phyloP scores from a whole-genome alignment of 2,329 filamentous ascomycete genomes.

The Clarireedia sp. region DNA sequence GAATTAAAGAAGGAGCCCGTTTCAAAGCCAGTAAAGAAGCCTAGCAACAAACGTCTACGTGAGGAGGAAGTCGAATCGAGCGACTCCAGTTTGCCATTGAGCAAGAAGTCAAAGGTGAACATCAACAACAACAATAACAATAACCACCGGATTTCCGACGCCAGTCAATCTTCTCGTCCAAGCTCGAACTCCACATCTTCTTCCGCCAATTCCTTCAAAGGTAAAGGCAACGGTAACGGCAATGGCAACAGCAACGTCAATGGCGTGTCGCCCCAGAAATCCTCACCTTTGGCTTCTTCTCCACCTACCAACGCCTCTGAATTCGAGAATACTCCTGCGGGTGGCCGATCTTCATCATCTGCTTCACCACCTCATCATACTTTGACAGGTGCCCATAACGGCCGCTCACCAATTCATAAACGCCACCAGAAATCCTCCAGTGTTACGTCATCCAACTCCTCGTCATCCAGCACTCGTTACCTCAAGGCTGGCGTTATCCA shows the following conservation, averaged over 20 bases:
- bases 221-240: constrained; percentile 31
- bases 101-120: constrained; percentile 29
- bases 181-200: constrained; percentile 33
- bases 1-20: constrained; percentile 1
- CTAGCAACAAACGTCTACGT: constrained; percentile 41
- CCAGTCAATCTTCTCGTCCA: constrained; percentile 39
- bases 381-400: constrained; percentile 13
- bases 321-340: constrained; percentile 37
- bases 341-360: constrained; percentile 23
- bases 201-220: constrained; percentile 29
- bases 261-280: constrained; percentile 46
- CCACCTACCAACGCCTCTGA: constrained; percentile 59
- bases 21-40: constrained; percentile 35
- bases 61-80: constrained; percentile 32
- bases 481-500: constrained; percentile 42
- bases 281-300: constrained; percentile 57
- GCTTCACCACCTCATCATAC: constrained; percentile 18
- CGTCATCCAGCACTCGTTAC: constrained; percentile 25
- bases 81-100: constrained; percentile 25
- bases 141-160: constrained; percentile 39
- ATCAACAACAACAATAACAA: constrained; percentile 22
- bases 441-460: constrained; percentile 25
- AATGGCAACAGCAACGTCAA: no score
- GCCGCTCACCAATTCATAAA: constrained; percentile 26
- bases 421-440: constrained; percentile 28